Percentiles rank a stretch among this genome's conserved stretches.
These are phyloP conservation scores for Aspergillus ruber DNA, from an alignment of 2,329 filamentous ascomycete species.

Conservation along the genomic window DNA sequence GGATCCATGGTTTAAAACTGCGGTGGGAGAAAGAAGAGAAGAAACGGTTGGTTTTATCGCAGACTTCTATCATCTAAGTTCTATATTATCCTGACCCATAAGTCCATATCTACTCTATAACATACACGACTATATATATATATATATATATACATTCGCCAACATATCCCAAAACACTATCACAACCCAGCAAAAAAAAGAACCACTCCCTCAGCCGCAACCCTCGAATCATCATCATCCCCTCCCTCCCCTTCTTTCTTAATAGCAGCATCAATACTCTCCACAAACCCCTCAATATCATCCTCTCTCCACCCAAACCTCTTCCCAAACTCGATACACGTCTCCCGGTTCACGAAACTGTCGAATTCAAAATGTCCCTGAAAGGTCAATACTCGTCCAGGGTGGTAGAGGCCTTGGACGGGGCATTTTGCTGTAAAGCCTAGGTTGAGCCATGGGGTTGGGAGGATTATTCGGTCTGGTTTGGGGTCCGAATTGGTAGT, in stretches of 20 bases:
- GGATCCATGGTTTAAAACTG: too few species aligned
- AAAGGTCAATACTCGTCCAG: slow-evolving; percentile 22
- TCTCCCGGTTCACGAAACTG: slow-evolving; percentile 17
- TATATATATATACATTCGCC: too few species aligned
- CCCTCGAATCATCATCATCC: slow-evolving; percentile 25
- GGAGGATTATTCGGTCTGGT: slow-evolving; percentile 7
- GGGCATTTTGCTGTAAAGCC: slow-evolving; percentile 20
- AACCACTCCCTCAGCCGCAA: slow-evolving; percentile 28
- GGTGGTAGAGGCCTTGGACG: slow-evolving; percentile 25
- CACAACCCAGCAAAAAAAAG: slow-evolving; percentile 21
- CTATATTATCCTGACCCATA: too few species aligned
- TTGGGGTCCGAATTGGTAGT: not conserved
- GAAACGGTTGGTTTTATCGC: too few species aligned
- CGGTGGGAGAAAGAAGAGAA: too few species aligned
- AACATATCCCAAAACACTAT: not conserved
- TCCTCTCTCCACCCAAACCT: slow-evolving; percentile 16
- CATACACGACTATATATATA: too few species aligned
- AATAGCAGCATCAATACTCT: slow-evolving; percentile 14
- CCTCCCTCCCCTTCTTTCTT: slow-evolving; percentile 10
- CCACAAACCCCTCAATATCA: slow-evolving; percentile 11
- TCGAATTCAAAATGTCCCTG: slow-evolving; percentile 31
- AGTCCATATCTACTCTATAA: too few species aligned
- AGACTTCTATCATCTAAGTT: too few species aligned
- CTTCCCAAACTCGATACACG: slow-evolving; percentile 17
- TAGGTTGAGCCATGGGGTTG: slow-evolving; percentile 24